Evolutionary conservation across 2,329 filamentous ascomycete species (phyloP).

Genomic region (Cytospora paraplurivora): DNA sequence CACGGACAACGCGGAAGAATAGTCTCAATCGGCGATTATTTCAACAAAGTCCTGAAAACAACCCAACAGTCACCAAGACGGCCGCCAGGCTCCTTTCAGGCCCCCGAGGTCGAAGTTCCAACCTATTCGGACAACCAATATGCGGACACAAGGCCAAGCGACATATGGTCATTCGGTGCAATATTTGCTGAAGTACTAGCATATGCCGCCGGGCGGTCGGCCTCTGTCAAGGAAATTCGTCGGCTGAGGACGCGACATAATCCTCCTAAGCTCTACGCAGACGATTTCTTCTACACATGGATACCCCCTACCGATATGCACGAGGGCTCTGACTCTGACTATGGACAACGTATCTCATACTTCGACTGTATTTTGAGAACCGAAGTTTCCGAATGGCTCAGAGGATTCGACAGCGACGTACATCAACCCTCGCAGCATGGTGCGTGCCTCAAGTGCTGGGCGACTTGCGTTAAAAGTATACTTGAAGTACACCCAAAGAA

Average conservation of each 20-base stretch:
- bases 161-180: conserved; percentile 27
- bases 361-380: background rate
- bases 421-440: background rate
- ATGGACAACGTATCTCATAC: background rate
- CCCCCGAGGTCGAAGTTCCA: conserved; percentile 20
- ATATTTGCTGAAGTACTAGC: conserved; percentile 26
- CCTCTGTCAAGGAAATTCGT: conserved; percentile 5
- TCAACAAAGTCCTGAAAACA: conserved; percentile 9
- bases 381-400: conserved; percentile 12
- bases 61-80: conserved; percentile 16
- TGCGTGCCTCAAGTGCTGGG: conserved; percentile 21
- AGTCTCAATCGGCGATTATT: conserved; percentile 17
- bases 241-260: background rate
- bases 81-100: conserved; percentile 15
- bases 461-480: conserved; percentile 11
- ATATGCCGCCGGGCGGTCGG: conserved; percentile 2
- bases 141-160: background rate
- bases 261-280: background rate
- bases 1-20: background rate
- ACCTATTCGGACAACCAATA: background rate
- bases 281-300: conserved; percentile 23
- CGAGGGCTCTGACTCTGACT: too few species aligned
- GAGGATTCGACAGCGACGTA: background rate
- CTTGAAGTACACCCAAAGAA: conserved; percentile 15
- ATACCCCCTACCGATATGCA: background rate